Evolutionary conservation across 176 grass and related monocot genomes (phyloP).

Genomic region (Juncus effusus): DNA sequence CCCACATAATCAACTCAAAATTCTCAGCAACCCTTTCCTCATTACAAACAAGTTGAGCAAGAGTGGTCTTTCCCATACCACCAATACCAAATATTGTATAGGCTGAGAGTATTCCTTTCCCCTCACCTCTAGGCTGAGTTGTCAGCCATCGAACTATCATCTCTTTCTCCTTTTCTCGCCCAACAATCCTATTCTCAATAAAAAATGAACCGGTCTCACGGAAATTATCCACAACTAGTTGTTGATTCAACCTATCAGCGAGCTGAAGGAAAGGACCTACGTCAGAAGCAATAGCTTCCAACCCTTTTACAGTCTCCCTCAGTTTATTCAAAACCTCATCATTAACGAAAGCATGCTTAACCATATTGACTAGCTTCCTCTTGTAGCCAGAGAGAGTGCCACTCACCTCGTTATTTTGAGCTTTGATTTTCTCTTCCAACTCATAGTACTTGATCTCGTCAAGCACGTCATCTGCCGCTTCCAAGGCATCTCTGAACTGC

Average conservation of each 20-base stretch:
- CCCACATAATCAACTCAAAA: constrained; percentile 19
- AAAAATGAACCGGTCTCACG: constrained; percentile 14
- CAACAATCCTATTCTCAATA: constrained; percentile 1
- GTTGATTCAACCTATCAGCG: constrained; percentile 4
- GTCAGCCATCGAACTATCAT: constrained; percentile 6
- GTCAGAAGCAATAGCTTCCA: constrained; percentile 6
- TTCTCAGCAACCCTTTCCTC: constrained; percentile 6
- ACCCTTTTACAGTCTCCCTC: constrained; percentile 2
- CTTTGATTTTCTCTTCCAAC: constrained; percentile 1
- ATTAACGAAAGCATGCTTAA: neutral
- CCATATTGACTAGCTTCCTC: constrained; percentile 1
- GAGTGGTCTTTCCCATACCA: constrained; percentile 29
- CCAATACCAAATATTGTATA: constrained; percentile 21
- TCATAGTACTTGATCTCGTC: constrained; percentile 13
- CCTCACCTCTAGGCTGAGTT: neutral
- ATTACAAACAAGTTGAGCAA: constrained; percentile 13
- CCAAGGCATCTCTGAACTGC: constrained; percentile 25
- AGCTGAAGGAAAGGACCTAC: constrained; percentile 3
- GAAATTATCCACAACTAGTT: constrained; percentile 1
- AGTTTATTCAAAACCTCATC: constrained; percentile 4
- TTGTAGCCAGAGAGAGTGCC: constrained; percentile 2
- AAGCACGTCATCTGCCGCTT: constrained; percentile 20
- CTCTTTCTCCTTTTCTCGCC: constrained; percentile 10
- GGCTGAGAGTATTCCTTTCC: neutral
- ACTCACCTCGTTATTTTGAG: neutral